Evolutionary conservation across 2,329 filamentous ascomycete species (phyloP), one percentile per base, ranked within the genome.

Genomic region (Calonectria honghensis): DNA sequence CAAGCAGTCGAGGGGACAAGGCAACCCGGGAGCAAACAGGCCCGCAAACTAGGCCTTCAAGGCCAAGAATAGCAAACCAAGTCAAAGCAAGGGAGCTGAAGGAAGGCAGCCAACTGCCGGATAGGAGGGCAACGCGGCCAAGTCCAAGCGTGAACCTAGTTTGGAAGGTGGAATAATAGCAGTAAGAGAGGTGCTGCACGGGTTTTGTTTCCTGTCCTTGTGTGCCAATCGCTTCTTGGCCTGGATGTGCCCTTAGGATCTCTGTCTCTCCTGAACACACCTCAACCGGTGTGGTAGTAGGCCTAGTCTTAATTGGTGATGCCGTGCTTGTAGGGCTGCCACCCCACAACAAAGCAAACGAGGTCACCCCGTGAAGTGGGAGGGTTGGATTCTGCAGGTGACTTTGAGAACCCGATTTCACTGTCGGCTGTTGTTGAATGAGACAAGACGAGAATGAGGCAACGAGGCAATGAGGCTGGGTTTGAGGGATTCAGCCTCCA

Each of bases 251-350:
- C 20, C 24, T 41, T 35, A 20, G 65, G 45, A 35, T 66, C 32
- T 63, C 65, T 54, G 35, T 65, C 61, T 48, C 39, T 32, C 31
- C 39, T 65, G 61, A 50, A 50, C 39, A 29, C 35, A 63, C 57
- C 41, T 65, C 41, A 27, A 27, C 57, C 32, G 37, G 57, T 63
- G 61, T 35, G 39, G 61, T 65, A 65, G 66, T 29, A 57, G 31
- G 57, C 27, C 61, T 41, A 41, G 61, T 24, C 61, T 71, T 39
- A 48, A 31, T 67, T 29, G 29, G 29, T 61, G 32, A n/a, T n/a
- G n/a, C 63, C 63, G 52, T 61, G 63, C 63, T 68, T 52, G 51
- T 51, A 72, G 70, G 64, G 70, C 52, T 68, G 27, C 70, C 50
- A 59, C 64, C 63, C 70, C 65, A 68, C 65, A 41, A 54, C 50